A percentile compares a stretch with the other conserved stretches of the same genome.
phyloP scores from a whole-genome alignment of 257 asterid species.

The Petrea volubilis region DNA sequence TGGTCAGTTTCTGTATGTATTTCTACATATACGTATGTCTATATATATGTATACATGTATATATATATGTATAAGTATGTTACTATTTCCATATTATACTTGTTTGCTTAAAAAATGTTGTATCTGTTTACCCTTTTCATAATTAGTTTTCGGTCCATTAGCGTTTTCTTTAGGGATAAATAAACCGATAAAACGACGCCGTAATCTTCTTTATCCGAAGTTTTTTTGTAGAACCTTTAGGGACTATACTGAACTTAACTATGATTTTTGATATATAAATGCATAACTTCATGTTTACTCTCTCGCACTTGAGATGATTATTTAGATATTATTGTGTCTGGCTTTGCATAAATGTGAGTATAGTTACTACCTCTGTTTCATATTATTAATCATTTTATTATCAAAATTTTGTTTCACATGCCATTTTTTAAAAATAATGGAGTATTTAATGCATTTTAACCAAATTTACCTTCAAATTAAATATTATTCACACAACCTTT shows the following conservation, averaged over 20 bases:
- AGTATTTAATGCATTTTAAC: too few species aligned
- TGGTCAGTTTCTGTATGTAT: conserved; percentile 32
- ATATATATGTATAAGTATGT: not conserved
- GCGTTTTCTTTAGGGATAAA: not conserved
- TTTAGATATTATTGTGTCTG: not conserved
- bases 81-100: not conserved
- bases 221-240: not conserved
- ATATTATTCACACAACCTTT: too few species aligned
- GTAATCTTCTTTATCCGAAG: not conserved
- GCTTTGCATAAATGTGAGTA: not conserved
- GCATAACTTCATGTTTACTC: not conserved
- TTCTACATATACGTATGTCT: not conserved
- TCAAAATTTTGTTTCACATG: too few species aligned
- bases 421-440: too few species aligned
- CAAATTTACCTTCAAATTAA: too few species aligned
- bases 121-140: not conserved
- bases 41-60: not conserved
- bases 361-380: too few species aligned
- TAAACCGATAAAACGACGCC: not conserved
- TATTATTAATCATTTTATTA: too few species aligned
- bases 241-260: not conserved
- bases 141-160: not conserved
- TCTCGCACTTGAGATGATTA: not conserved
- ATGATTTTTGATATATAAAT: too few species aligned
- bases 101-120: not conserved